phyloP scores from a whole-genome alignment of 1,284 basidiomycete species.

The Irpex sp. region DNA sequence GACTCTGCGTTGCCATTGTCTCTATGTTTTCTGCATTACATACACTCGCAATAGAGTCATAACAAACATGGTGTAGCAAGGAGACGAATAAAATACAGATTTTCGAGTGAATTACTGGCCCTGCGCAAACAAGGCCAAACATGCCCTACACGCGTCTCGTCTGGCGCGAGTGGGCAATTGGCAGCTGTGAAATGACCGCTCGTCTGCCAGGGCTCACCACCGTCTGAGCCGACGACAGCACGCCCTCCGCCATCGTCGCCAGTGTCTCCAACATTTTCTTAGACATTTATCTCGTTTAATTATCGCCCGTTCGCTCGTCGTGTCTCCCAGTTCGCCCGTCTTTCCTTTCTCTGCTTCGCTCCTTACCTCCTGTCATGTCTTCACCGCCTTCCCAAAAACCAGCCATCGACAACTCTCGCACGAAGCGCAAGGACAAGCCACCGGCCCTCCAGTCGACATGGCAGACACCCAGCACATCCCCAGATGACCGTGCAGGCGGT shows the following conservation, averaged over 20 bases:
- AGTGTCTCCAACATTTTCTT: slow-evolving; percentile 1
- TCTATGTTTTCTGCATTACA: too few species aligned
- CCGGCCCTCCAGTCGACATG: slow-evolving; percentile 32
- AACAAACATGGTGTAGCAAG: too few species aligned
- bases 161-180: slow-evolving; percentile 8
- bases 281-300: background rate
- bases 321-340: slow-evolving; percentile 16
- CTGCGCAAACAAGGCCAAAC: slow-evolving; percentile 7
- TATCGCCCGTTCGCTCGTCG: background rate
- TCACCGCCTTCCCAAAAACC: slow-evolving; percentile 28
- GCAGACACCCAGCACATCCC: slow-evolving; percentile 21
- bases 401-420: slow-evolving; percentile 27
- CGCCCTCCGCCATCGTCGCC: slow-evolving; percentile 7
- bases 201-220: slow-evolving; percentile 18
- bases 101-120: too few species aligned
- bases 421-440: slow-evolving; percentile 34
- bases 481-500: slow-evolving; percentile 25
- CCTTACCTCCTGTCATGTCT: slow-evolving; percentile 32
- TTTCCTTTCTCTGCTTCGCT: slow-evolving; percentile 30
- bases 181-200: slow-evolving; percentile 18
- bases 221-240: slow-evolving; percentile 20
- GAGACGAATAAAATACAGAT: too few species aligned
- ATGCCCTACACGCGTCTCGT: slow-evolving; percentile 4
- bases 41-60: too few species aligned
- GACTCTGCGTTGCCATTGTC: too few species aligned